Evolutionary conservation across 2,329 filamentous ascomycete genomes (phyloP), one percentile per base, ranked within the genome.

Genomic region (Aspergillus latus): DNA sequence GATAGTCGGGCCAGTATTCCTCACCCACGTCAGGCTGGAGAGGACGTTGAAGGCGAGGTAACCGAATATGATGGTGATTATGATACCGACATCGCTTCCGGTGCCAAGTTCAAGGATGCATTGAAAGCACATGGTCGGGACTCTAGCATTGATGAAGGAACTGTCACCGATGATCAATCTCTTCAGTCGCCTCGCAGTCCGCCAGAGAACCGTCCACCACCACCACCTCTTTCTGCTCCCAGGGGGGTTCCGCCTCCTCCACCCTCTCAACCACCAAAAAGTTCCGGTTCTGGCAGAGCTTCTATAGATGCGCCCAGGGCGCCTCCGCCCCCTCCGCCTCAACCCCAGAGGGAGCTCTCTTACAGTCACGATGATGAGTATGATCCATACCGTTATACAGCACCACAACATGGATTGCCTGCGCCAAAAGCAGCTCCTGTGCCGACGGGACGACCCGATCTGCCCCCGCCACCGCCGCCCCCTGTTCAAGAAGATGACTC

Each of bases 11-110:
- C 55, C 10, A 72, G 68, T 13, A 64, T 75, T 9, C 75, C 78
- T 10, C 76, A 81, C 13, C 74, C 75, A 53, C 74, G 53, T 68
- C 80, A 59, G 76, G 56, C 78, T 77, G 59, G 82, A 76, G 76
- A 82, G 40, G 87, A 88, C 11, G 87, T 85, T 28, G 88, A 88
- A 57, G 90, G 89, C 57, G 92, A 95, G 67, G 83, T 91, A 34
- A 95, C 91, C 0, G 93, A 97, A 68, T 97, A 97, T 68, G 94
- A 99, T 70, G 94, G 93, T 5, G 94, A 97, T 69, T 97, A 97
- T 70, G 94, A 97, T 66, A 97, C 94, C 5, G 94, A 97, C 70
- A 97, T 97, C 69, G 92, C 89, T 1, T 90, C 92, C n/a, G 88
- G 90, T 8, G 91, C 85, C n/a, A 90, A 89, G 54, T 91, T 96